phyloP scores from a whole-genome alignment of 768 basidiomycete species.

The Naematelia aurantialba region DNA sequence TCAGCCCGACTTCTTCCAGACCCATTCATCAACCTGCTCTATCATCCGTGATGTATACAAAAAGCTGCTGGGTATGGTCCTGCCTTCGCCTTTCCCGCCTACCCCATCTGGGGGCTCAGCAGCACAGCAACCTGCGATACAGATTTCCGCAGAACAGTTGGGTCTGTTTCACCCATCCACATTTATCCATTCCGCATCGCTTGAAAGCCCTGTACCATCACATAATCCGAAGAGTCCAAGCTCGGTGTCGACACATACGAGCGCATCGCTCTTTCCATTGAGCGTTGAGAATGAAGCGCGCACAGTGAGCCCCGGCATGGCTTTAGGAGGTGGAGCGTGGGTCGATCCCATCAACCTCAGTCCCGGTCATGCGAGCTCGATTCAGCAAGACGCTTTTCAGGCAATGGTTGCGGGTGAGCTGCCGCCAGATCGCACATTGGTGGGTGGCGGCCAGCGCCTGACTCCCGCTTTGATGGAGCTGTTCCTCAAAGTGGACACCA shows the following conservation, averaged over 20 bases:
- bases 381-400: constrained; percentile 30
- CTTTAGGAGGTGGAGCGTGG: not conserved
- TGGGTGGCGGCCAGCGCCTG: constrained; percentile 41
- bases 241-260: not conserved
- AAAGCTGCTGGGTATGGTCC: constrained; percentile 37
- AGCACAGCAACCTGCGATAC: not conserved
- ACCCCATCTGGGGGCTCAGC: not conserved
- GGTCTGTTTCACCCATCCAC: constrained; percentile 33
- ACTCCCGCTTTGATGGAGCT: constrained; percentile 32
- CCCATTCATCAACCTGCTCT: constrained; percentile 26
- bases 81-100: constrained; percentile 18
- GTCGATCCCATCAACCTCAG: not conserved
- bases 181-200: constrained; percentile 36
- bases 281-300: not conserved
- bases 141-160: not conserved
- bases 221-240: not conserved
- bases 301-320: not conserved
- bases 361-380: not conserved
- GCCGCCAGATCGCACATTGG: constrained; percentile 25
- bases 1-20: constrained; percentile 28
- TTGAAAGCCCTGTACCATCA: constrained; percentile 7
- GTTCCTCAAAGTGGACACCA: constrained; percentile 36
- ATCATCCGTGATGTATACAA: constrained; percentile 48
- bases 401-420: constrained; percentile 32
- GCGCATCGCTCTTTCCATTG: not conserved